Percentiles rank a stretch among this genome's conserved stretches.
phyloP scores from a whole-genome alignment of 768 basidiomycete genomes.

The Leucocoprinus birnbaumii region DNA sequence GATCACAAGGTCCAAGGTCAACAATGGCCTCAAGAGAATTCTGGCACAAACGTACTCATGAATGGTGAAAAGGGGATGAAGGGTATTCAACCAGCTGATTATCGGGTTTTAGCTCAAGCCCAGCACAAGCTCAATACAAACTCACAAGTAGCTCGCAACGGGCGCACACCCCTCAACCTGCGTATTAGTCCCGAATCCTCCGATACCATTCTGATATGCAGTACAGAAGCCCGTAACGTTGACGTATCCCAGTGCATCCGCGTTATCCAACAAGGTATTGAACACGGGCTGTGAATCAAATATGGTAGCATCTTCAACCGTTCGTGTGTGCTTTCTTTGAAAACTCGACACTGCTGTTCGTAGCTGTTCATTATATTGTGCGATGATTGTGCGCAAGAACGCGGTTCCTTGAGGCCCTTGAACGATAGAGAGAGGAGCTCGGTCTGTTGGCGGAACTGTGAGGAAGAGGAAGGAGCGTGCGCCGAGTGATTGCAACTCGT shows the following conservation, averaged over 20 bases:
- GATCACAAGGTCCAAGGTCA: background rate
- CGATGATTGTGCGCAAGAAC: slow-evolving; percentile 32
- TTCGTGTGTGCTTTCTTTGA: slow-evolving; percentile 30
- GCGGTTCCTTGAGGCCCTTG: slow-evolving; percentile 36
- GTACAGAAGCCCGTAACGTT: slow-evolving; percentile 58
- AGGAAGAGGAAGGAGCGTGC: slow-evolving; percentile 62
- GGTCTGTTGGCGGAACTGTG: slow-evolving; percentile 57
- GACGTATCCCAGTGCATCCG: slow-evolving; percentile 50
- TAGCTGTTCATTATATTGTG: slow-evolving; percentile 51
- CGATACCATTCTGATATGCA: slow-evolving; percentile 54
- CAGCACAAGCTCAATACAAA: background rate
- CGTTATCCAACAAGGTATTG: slow-evolving; percentile 53
- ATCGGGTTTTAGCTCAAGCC: background rate
- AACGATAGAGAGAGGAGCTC: slow-evolving; percentile 43
- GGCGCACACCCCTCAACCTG: slow-evolving; percentile 58
- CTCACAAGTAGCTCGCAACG: slow-evolving; percentile 65
- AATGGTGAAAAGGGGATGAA: slow-evolving; percentile 63
- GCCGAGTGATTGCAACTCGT: slow-evolving; percentile 43
- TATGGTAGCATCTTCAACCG: slow-evolving; percentile 42
- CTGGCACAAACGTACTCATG: slow-evolving; percentile 43
- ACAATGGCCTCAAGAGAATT: background rate
- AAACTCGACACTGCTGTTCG: slow-evolving; percentile 34
- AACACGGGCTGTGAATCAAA: slow-evolving; percentile 60
- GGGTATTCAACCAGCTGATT: slow-evolving; percentile 54
- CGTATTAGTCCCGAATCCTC: slow-evolving; percentile 41